These are phyloP conservation scores for Nitzschia palea DNA, from an alignment of 108 stramenopile genomes.

Conservation along the genomic window DNA sequence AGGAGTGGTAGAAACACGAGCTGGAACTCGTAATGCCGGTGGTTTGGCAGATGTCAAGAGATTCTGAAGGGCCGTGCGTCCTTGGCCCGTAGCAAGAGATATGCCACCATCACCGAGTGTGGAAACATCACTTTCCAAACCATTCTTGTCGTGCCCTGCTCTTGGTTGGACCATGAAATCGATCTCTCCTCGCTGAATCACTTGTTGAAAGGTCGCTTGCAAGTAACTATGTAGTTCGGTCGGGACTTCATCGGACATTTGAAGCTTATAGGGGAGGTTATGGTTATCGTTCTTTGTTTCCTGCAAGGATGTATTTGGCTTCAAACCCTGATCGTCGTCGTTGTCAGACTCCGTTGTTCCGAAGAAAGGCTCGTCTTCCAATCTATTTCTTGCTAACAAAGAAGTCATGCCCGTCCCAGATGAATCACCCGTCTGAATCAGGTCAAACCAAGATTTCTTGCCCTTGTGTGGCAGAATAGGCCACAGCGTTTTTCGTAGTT, in stretches of 20 bases:
- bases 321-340: too few species aligned
- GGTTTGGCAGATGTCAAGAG: neutral
- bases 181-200: conserved; percentile 5
- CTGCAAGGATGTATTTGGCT: too few species aligned
- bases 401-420: too few species aligned
- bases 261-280: too few species aligned
- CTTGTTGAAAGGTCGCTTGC: conserved; percentile 2
- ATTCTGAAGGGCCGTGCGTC: conserved; percentile 8
- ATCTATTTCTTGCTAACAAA: too few species aligned
- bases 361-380: too few species aligned
- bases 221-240: neutral
- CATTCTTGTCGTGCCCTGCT: neutral
- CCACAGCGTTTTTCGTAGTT: neutral
- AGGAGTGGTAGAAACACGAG: neutral
- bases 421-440: too few species aligned
- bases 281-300: too few species aligned
- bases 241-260: neutral
- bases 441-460: conserved; percentile 1
- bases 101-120: conserved; percentile 30
- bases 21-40: neutral
- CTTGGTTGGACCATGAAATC: neutral
- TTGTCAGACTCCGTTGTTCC: too few species aligned
- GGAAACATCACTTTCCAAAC: conserved; percentile 16
- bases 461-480: neutral
- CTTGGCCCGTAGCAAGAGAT: conserved; percentile 17